Evolutionary conservation across 2,329 filamentous ascomycete genomes (phyloP).

Genomic region (Aureobasidium sp.): DNA sequence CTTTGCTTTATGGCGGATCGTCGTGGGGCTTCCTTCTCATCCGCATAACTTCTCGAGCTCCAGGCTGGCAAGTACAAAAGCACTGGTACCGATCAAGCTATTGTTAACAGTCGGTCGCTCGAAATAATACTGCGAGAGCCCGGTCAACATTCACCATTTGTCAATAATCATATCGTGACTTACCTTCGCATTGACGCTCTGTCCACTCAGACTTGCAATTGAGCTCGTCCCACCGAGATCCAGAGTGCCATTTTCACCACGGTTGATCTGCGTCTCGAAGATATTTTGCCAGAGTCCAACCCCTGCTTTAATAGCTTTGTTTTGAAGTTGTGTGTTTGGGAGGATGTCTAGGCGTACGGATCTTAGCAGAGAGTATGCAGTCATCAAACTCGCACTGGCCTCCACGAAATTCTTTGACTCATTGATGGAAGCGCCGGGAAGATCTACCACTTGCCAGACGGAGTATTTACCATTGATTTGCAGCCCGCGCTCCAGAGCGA

Average conservation of each 20-base stretch:
- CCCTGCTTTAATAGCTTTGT: background rate
- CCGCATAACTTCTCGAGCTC: background rate
- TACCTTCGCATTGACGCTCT: background rate
- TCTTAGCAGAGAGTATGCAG: background rate
- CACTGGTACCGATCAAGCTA: background rate
- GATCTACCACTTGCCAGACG: background rate
- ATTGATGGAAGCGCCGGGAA: background rate
- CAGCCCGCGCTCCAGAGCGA: background rate
- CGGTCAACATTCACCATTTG: no score
- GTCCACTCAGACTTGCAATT: background rate
- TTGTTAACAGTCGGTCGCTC: background rate
- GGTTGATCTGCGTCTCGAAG: background rate
- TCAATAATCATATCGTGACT: background rate
- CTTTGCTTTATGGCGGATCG: no score
- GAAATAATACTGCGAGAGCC: background rate
- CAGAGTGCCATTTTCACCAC: background rate
- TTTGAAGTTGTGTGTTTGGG: background rate
- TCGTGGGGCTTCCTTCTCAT: no score
- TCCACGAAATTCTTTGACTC: background rate
- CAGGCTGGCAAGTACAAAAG: background rate
- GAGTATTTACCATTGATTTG: background rate
- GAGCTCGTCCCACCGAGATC: background rate
- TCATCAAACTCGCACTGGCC: conserved; percentile 2
- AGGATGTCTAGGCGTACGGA: background rate
- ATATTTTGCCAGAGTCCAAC: background rate